Percentiles rank a stretch among this genome's conserved stretches.
Evolutionary conservation across 1,284 basidiomycete species (phyloP).

Genomic region (Ceratobasidium sp.): DNA sequence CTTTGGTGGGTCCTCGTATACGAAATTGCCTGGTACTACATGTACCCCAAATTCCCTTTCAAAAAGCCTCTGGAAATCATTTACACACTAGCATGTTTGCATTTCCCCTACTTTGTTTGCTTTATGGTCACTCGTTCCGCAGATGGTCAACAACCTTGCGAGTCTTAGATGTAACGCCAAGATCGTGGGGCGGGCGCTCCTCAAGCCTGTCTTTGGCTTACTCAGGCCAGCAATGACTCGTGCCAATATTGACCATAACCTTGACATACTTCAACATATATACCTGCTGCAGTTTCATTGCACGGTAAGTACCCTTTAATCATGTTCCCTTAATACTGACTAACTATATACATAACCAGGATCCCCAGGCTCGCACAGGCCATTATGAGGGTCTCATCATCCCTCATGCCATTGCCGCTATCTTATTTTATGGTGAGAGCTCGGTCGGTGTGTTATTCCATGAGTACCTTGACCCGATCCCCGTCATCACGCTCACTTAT

Average conservation of each 20-base stretch:
- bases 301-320: neutral
- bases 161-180: neutral
- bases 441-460: neutral
- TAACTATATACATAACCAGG: neutral
- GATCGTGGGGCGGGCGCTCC: neutral
- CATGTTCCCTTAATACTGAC: neutral
- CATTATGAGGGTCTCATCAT: neutral
- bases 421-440: neutral
- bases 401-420: neutral
- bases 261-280: neutral
- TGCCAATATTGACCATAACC: neutral
- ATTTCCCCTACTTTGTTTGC: neutral
- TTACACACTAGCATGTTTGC: neutral
- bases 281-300: neutral
- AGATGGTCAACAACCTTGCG: neutral
- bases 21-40: neutral
- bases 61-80: neutral
- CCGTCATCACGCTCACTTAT: neutral
- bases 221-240: neutral
- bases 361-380: neutral
- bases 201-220: neutral
- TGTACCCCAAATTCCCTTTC: neutral
- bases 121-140: neutral
- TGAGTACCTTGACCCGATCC: neutral
- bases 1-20: neutral